Conservation (phyloP, 495 filamentous ascomycete species). For the Podospora conica region DNA sequence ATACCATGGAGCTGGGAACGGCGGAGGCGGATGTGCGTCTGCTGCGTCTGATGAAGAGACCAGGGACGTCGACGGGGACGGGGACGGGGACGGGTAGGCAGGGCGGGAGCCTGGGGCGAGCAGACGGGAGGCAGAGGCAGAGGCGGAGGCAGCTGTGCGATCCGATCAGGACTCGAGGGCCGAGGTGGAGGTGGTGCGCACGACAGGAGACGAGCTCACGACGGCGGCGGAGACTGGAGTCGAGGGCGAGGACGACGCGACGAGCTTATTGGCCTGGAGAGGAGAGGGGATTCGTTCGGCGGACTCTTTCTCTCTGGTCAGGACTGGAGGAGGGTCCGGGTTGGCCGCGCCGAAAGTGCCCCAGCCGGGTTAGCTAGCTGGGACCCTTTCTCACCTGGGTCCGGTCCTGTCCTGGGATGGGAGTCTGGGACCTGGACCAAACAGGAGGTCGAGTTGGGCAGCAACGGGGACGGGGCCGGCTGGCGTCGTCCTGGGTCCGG, state of each 20-base stretch:
- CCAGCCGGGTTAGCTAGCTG: not conserved
- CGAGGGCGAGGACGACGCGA: constrained; percentile 5
- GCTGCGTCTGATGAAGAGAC: not conserved
- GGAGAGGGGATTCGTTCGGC: constrained; percentile 10
- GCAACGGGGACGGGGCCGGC: constrained; percentile 16
- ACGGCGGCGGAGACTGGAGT: constrained; percentile 6
- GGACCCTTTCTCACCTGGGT: constrained; percentile 16
- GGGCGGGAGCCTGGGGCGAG: not conserved
- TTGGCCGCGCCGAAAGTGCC: no score
- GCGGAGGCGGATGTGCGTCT: not conserved
- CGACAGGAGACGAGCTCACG: constrained; percentile 7
- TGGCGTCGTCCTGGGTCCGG: not conserved
- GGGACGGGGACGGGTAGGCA: not conserved
- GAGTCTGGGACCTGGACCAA: constrained; percentile 4
- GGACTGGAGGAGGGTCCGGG: not conserved
- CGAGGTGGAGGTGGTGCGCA: constrained; percentile 3
- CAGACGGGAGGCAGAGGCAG: no score
- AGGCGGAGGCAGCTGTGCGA: constrained; percentile 2
- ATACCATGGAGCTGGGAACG: constrained; percentile 19
- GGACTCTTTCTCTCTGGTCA: no score
- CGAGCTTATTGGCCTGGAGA: constrained; percentile 15
- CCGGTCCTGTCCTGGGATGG: not conserved
- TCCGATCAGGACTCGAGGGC: not conserved
- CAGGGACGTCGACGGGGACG: not conserved
- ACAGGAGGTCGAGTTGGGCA: constrained; percentile 25